phyloP scores from a whole-genome alignment of 768 basidiomycete species.

The Suillus decipiens region DNA sequence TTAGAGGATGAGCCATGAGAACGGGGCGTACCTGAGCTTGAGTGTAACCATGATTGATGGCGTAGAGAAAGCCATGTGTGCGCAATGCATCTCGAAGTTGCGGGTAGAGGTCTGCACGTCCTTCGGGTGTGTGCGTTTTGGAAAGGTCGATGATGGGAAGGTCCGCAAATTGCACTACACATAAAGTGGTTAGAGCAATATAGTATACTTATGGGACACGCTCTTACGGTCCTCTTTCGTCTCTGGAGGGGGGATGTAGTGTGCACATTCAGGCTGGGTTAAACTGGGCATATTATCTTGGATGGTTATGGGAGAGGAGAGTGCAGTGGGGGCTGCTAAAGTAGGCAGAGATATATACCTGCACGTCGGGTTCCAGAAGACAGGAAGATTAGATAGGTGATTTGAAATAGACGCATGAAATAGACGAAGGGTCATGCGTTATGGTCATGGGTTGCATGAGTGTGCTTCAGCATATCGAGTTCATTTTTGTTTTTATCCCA shows the following conservation, averaged over 20 bases:
- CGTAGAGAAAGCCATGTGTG: conserved; percentile 46
- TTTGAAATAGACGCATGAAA: neutral
- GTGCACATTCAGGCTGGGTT: conserved; percentile 32
- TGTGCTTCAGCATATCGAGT: neutral
- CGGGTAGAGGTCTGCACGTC: conserved; percentile 31
- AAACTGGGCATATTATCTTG: conserved; percentile 17
- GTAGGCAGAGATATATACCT: neutral
- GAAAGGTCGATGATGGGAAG: conserved; percentile 37
- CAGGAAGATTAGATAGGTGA: neutral
- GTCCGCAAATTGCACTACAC: conserved; percentile 38
- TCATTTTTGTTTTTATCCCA: neutral
- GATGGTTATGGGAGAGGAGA: too few species aligned
- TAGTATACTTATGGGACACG: neutral
- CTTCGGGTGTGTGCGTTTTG: conserved; percentile 33
- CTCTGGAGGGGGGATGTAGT: conserved; percentile 30
- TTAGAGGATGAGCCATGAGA: neutral
- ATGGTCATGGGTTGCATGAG: neutral
- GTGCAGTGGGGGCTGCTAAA: neutral
- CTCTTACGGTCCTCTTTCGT: conserved; percentile 35
- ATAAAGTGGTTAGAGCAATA: neutral
- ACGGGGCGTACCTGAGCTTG: conserved; percentile 36
- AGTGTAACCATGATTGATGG: conserved; percentile 48
- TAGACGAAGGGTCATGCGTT: neutral
- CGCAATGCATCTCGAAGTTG: conserved; percentile 35
- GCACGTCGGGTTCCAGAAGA: too few species aligned